These are phyloP conservation scores for Knoxdaviesia capensis DNA, from an alignment of 2,329 filamentous ascomycete species.

Conservation along the genomic window DNA sequence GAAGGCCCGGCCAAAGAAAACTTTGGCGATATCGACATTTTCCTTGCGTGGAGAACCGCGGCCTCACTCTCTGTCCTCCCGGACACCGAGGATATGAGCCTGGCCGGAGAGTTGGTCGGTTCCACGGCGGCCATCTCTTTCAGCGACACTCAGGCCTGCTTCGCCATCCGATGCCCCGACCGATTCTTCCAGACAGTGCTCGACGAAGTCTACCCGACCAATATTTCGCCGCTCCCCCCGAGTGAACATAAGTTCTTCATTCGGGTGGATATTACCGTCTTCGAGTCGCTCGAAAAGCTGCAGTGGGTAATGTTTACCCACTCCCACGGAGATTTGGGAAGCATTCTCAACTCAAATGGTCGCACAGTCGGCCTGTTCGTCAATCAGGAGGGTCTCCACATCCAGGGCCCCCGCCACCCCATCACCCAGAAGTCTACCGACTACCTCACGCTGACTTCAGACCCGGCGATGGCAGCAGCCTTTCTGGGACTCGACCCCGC, in stretches of 20 bases:
- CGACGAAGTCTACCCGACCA: too few species aligned
- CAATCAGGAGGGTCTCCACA: slow-evolving; percentile 39
- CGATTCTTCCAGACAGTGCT: neutral
- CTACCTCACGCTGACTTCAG: slow-evolving; percentile 36
- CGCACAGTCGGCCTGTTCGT: slow-evolving; percentile 45
- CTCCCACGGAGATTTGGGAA: slow-evolving; percentile 54
- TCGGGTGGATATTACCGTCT: slow-evolving; percentile 50
- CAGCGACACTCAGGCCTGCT: slow-evolving; percentile 14
- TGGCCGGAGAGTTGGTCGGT: slow-evolving; percentile 13
- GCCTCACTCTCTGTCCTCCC: slow-evolving; percentile 5
- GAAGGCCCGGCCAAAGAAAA: slow-evolving; percentile 49
- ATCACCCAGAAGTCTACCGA: slow-evolving; percentile 29
- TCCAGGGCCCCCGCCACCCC: slow-evolving; percentile 15
- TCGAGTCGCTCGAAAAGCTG: slow-evolving; percentile 18
- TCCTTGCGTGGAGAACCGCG: slow-evolving; percentile 24
- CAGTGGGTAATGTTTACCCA: slow-evolving; percentile 49
- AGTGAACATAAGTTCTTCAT: slow-evolving; percentile 13
- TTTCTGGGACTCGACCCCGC: slow-evolving; percentile 40
- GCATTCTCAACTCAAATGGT: slow-evolving; percentile 40
- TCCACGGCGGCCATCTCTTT: slow-evolving; percentile 19
- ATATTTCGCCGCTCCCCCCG: too few species aligned
- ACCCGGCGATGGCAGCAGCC: slow-evolving; percentile 31
- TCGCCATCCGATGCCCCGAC: slow-evolving; percentile 35
- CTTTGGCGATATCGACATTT: slow-evolving; percentile 55
- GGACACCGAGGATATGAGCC: slow-evolving; percentile 13